Base-by-base conservation (phyloP, 345 rosid genomes). In the Lepidium didymum region DNA sequence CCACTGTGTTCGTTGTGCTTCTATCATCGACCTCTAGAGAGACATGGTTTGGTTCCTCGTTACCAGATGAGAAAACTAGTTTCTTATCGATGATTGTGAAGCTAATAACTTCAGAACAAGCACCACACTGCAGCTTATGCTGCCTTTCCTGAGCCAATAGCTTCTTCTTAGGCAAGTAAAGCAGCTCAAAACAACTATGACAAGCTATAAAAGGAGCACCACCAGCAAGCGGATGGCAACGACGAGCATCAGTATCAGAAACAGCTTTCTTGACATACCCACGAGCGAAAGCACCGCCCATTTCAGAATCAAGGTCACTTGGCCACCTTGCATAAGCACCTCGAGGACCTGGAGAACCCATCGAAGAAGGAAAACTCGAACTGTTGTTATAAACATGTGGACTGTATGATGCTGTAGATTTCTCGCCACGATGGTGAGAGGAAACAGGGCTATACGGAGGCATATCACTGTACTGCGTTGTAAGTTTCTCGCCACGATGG, bases 131-230 rank as follows among this genome's bases (percentile, higher is more conserved):
- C 6, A 87, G 69, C 78, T 86, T 87, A 54, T 74, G 76, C 40
- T 29, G 77, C 27, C 64, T 67, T 33, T 78, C 86, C 43, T 62
- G 76, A 68, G 36, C 50, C 35, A 72, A 56, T 57, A 69, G 67
- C 47, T 78, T 67, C 62, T 77, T 77, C 60, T 72, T 81, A 37
- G 92, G 90, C 56, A 89, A 52, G 62, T 76, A 70, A 41, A 89
- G 80, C 50, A 87, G 49, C 72, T 79, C 90, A n/a, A 77, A 85
- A 78, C 90, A 89, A 56, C 80, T 83, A 23, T 64, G 77, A 62
- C 96, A 89, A 2, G 76, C 78, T 12, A 89, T 55, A 70, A 89
- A 86, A 8, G 92, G 92, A 25, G 89, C 87, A 69, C 87, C 96
- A 4, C 89, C 87, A 37, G 77, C 83, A 19, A 87, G 73, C 19